phyloP scores from a whole-genome alignment of 2,329 filamentous ascomycete genomes.

The Rosellinia necatrix region DNA sequence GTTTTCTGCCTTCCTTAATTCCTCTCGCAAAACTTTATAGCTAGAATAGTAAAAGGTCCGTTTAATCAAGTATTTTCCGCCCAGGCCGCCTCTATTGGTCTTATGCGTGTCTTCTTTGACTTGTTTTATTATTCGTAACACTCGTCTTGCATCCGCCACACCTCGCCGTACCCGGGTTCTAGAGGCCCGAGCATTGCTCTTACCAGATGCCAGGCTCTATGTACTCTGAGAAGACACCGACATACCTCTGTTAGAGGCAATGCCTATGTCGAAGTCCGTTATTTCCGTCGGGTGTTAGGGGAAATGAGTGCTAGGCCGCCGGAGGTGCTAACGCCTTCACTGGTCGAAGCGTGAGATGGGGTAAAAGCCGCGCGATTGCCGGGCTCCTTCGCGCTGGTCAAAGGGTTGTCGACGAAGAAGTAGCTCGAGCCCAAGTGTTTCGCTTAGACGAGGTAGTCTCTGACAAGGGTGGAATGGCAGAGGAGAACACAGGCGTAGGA shows the following conservation, averaged over 20 bases:
- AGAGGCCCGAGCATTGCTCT: background rate
- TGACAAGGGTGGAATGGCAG: background rate
- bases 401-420: background rate
- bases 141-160: background rate
- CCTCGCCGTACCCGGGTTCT: background rate
- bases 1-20: constrained; percentile 8
- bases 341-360: background rate
- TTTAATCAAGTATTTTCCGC: constrained; percentile 9
- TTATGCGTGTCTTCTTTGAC: background rate
- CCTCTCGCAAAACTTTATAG: constrained; percentile 12
- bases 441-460: background rate
- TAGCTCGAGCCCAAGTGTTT: constrained; percentile 1
- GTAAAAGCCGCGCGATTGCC: background rate
- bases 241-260: constrained; percentile 2
- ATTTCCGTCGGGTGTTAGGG: background rate
- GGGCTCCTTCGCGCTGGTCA: background rate
- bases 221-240: constrained; percentile 2
- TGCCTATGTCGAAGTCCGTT: background rate
- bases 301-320: background rate
- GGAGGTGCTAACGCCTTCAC: background rate
- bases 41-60: constrained; percentile 8
- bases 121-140: constrained; percentile 14
- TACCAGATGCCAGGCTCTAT: background rate
- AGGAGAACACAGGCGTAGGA: background rate
- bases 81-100: background rate